phyloP scores from a whole-genome alignment of 2,329 filamentous ascomycete species.

The Reticulascus tulasneorum region DNA sequence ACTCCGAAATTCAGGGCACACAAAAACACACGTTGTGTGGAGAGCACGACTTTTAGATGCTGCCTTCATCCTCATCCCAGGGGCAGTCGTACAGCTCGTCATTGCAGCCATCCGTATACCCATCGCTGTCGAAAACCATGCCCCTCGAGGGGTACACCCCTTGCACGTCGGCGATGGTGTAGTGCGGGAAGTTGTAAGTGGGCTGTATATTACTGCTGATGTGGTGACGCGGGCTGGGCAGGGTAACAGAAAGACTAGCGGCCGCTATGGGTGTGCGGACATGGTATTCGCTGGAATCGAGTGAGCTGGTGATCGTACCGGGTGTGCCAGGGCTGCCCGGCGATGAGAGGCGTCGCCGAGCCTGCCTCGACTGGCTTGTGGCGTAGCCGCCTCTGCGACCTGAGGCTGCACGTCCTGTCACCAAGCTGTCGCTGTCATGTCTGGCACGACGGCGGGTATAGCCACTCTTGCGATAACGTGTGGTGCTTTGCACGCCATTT shows the following conservation, averaged over 20 bases:
- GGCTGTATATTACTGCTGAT: neutral
- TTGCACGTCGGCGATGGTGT: slow-evolving; percentile 8
- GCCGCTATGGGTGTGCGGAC: no score
- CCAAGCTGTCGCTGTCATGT: slow-evolving; percentile 21
- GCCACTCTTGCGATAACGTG: no score
- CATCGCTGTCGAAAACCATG: neutral
- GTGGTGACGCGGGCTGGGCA: no score
- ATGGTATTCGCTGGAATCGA: no score
- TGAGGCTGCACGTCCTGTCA: slow-evolving; percentile 25
- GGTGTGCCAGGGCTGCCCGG: slow-evolving; percentile 2
- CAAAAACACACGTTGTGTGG: no score
- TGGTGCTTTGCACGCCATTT: slow-evolving; percentile 80
- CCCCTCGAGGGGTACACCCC: slow-evolving; percentile 7
- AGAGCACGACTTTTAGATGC: no score
- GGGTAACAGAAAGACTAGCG: no score
- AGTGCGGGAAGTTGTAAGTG: slow-evolving; percentile 5
- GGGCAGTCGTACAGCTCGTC: neutral
- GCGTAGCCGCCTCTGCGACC: slow-evolving; percentile 29
- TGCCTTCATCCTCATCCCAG: no score
- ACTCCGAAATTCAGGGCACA: no score
- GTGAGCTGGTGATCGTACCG: no score
- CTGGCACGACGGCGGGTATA: no score
- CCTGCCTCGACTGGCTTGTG: slow-evolving; percentile 17
- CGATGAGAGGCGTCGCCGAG: slow-evolving; percentile 1
- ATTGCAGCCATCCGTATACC: neutral